These are phyloP conservation scores for Casuarina equisetifolia DNA, from an alignment of 306 rosid species.

Conservation along the genomic window DNA sequence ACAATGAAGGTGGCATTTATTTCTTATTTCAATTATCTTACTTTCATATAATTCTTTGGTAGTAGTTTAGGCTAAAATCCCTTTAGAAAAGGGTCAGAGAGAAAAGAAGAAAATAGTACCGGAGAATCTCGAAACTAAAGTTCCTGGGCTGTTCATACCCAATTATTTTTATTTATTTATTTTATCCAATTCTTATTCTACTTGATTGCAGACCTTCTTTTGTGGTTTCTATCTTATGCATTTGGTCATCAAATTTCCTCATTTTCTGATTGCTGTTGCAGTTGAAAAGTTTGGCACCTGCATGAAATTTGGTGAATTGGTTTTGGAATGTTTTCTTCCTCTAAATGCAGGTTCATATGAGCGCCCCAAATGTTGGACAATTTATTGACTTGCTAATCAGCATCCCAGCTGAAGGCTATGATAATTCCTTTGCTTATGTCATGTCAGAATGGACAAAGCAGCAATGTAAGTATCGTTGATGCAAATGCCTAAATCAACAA, in stretches of 20 bases:
- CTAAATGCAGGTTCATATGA: conserved; percentile 80
- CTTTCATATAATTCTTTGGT: neutral
- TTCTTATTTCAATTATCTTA: neutral
- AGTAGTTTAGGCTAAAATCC: neutral
- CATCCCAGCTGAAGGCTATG: conserved; percentile 71
- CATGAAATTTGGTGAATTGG: neutral
- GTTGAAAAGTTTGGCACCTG: conserved; percentile 4
- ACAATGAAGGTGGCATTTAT: neutral
- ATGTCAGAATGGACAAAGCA: conserved; percentile 94
- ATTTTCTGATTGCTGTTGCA: conserved; percentile 21
- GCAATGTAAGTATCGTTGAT: conserved; percentile 56
- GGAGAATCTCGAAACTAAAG: neutral
- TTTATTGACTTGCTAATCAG: conserved; percentile 78
- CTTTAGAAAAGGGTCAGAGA: neutral
- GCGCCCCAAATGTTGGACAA: conserved; percentile 81
- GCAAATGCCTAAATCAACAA: no score
- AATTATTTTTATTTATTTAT: neutral
- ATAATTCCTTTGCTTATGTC: conserved; percentile 69
- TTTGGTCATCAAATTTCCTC: neutral
- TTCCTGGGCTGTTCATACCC: neutral
- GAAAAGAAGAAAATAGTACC: neutral
- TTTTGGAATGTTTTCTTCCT: conserved; percentile 18
- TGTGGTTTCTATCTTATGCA: neutral
- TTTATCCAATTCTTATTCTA: neutral
- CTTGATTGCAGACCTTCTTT: neutral